These are phyloP conservation scores for Helminthosporium solani DNA, from an alignment of 2,329 filamentous ascomycete species.

Conservation along the genomic window DNA sequence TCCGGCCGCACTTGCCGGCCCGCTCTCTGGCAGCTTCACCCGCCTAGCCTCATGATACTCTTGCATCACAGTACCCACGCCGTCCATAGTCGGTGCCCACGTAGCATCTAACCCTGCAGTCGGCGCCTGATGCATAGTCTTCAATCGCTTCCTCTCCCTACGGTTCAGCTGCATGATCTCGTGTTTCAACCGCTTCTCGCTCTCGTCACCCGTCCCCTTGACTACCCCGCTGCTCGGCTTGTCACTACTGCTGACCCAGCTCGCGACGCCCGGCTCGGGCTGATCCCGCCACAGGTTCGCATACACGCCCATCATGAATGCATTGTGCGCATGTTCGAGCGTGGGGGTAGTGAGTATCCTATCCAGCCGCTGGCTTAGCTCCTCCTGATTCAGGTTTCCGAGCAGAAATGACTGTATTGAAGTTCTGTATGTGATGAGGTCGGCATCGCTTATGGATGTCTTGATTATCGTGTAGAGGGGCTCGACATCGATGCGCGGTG, in stretches of 20 bases:
- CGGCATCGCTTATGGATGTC: constrained; percentile 55
- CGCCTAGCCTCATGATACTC: constrained; percentile 42
- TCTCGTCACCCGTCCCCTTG: constrained; percentile 60
- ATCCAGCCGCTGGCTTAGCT: constrained; percentile 58
- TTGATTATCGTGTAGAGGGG: constrained; percentile 64
- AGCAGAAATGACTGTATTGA: constrained; percentile 58
- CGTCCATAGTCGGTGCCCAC: constrained; percentile 10
- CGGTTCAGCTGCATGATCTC: constrained; percentile 65
- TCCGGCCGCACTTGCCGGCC: constrained; percentile 64
- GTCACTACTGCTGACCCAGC: constrained; percentile 68
- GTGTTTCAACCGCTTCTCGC: constrained; percentile 62
- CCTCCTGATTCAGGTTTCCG: constrained; percentile 62
- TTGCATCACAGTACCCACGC: constrained; percentile 22
- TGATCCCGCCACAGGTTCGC: constrained; percentile 61
- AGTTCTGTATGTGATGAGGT: constrained; percentile 63
- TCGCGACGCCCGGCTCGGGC: constrained; percentile 62
- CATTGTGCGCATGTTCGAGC: constrained; percentile 62
- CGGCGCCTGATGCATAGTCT: constrained; percentile 51
- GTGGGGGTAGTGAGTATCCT: constrained; percentile 57
- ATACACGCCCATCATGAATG: constrained; percentile 59
- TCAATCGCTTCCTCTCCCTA: constrained; percentile 60
- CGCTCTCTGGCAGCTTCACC: constrained; percentile 58
- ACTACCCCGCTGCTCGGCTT: constrained; percentile 72
- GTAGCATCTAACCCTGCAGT: constrained; percentile 14
- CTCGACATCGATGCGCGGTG: constrained; percentile 63